These are phyloP conservation scores for Pelargonium australe DNA, from an alignment of 441 rosid species.

Conservation along the genomic window DNA sequence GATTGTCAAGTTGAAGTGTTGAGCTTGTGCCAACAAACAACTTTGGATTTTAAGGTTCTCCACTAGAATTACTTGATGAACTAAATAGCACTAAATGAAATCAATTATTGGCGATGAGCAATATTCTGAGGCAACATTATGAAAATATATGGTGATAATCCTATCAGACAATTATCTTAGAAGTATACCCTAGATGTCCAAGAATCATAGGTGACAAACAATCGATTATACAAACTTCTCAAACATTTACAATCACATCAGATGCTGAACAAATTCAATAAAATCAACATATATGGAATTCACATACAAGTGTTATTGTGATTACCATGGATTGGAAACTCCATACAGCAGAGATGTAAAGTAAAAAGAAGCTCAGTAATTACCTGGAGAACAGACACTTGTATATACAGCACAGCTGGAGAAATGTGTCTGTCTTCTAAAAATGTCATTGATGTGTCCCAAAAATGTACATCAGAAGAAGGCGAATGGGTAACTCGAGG, in stretches of 20 bases:
- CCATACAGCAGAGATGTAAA: neutral
- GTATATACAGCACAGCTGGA: conserved; percentile 66
- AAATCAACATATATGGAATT: neutral
- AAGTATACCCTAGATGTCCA: neutral
- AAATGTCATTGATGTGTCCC: conserved; percentile 53
- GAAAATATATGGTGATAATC: neutral
- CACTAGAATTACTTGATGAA: neutral
- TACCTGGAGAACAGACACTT: conserved; percentile 88
- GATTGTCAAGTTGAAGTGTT: neutral
- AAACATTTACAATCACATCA: too few species aligned
- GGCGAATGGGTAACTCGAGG: conserved; percentile 79
- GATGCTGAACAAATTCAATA: neutral
- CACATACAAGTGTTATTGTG: neutral
- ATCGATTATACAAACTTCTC: neutral
- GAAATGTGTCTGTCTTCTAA: conserved; percentile 70
- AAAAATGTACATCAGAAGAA: conserved; percentile 47
- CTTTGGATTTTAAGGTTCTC: neutral
- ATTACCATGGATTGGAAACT: neutral
- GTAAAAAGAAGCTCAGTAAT: conserved; percentile 11
- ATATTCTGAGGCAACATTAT: neutral
- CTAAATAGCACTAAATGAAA: too few species aligned
- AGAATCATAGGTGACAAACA: neutral
- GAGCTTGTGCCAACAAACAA: neutral
- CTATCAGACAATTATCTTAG: neutral
- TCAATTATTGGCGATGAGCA: neutral